Percentiles rank a stretch among this genome's conserved stretches.
Evolutionary conservation across 305 asterid genomes (phyloP).

Genomic region (Fraxinus platypoda): DNA sequence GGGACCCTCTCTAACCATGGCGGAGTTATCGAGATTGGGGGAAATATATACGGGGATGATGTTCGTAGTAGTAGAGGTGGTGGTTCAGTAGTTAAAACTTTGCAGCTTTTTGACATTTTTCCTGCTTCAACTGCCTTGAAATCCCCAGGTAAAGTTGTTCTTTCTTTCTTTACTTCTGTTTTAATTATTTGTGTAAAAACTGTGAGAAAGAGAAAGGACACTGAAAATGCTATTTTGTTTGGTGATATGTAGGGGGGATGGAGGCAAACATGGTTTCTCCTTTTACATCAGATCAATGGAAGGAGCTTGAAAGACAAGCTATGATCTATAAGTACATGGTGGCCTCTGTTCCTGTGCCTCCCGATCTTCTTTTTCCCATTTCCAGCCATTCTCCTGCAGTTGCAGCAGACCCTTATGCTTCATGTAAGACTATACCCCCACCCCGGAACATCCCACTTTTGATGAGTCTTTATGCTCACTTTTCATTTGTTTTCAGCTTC

Average conservation of each 20-base stretch:
- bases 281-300: slow-evolving; percentile 75
- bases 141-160: slow-evolving; percentile 48
- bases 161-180: not conserved
- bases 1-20: slow-evolving; percentile 43
- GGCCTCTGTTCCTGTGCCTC: slow-evolving; percentile 70
- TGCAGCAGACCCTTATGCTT: slow-evolving; percentile 23
- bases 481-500: not conserved
- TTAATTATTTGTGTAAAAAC: not conserved
- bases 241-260: slow-evolving; percentile 38
- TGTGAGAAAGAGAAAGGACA: slow-evolving; percentile 6
- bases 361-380: slow-evolving; percentile 64
- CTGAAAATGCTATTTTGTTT: slow-evolving; percentile 15
- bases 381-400: slow-evolving; percentile 28
- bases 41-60: slow-evolving; percentile 27
- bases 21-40: slow-evolving; percentile 55
- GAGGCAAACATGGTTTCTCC: slow-evolving; percentile 49
- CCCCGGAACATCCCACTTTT: not conserved
- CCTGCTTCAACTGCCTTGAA: slow-evolving; percentile 32
- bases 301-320: slow-evolving; percentile 80
- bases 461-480: not conserved
- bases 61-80: slow-evolving; percentile 16
- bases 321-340: slow-evolving; percentile 73
- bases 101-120: slow-evolving; percentile 57
- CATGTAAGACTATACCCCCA: slow-evolving; percentile 31
- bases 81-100: slow-evolving; percentile 29